A percentile compares a stretch with the other conserved stretches of the same genome.
These are phyloP conservation scores for Septoria petroselini DNA, from an alignment of 2,329 filamentous ascomycete species.

Conservation along the genomic window DNA sequence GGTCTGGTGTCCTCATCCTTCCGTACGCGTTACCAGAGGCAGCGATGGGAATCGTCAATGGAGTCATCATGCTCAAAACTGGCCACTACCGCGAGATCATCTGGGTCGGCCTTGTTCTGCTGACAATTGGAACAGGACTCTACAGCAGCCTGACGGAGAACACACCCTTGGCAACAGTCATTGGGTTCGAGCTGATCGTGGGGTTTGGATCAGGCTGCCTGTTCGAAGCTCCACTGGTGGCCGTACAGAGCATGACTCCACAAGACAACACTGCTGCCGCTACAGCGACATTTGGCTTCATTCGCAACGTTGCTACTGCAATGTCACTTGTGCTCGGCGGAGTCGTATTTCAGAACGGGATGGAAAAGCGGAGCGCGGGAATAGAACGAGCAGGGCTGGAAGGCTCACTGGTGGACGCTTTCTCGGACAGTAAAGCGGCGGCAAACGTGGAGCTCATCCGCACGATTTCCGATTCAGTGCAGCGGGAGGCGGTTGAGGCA, in stretches of 20 bases:
- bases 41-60: constrained; percentile 45
- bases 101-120: constrained; percentile 43
- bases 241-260: constrained; percentile 52
- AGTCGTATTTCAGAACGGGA: constrained; percentile 52
- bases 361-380: constrained; percentile 16
- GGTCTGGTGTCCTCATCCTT: constrained; percentile 60
- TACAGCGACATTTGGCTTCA: constrained; percentile 52
- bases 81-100: constrained; percentile 50
- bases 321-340: constrained; percentile 51
- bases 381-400: constrained; percentile 26
- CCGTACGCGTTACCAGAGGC: constrained; percentile 54
- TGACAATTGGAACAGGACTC: constrained; percentile 49
- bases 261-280: constrained; percentile 50
- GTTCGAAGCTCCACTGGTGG: constrained; percentile 56
- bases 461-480: constrained; percentile 39
- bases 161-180: constrained; percentile 15
- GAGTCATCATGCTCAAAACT: constrained; percentile 51
- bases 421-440: constrained; percentile 46
- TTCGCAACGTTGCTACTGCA: constrained; percentile 45
- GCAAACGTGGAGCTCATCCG: constrained; percentile 48
- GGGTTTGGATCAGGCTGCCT: constrained; percentile 53
- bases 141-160: constrained; percentile 44
- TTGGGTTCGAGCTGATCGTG: constrained; percentile 51
- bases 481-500: constrained; percentile 43
- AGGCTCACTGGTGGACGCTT: constrained; percentile 34